Conservation (phyloP, 306 rosid species). For the Vigna nakashimae region DNA sequence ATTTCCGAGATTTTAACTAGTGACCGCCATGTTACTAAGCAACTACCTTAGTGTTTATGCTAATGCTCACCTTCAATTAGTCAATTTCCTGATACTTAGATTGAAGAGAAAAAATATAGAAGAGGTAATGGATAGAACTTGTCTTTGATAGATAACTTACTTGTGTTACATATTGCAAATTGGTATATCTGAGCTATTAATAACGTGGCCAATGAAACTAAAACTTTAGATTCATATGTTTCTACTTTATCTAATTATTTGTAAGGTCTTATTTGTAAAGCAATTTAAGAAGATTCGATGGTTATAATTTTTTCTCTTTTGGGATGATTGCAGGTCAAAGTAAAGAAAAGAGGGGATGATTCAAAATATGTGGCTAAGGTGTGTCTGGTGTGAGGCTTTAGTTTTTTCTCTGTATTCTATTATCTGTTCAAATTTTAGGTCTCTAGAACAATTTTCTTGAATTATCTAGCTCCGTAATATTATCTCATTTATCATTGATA, state of each 20-base stretch:
- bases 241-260: conserved; percentile 28
- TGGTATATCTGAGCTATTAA: conserved; percentile 24
- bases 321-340: conserved; percentile 78
- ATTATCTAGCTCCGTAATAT: conserved; percentile 22
- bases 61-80: not conserved
- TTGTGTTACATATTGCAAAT: not conserved
- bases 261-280: conserved; percentile 5
- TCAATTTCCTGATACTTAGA: conserved; percentile 14
- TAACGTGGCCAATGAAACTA: conserved; percentile 17
- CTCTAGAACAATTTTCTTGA: conserved; percentile 36
- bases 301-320: conserved; percentile 11
- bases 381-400: conserved; percentile 39
- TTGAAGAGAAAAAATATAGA: conserved; percentile 33
- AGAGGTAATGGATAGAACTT: conserved; percentile 6
- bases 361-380: conserved; percentile 98
- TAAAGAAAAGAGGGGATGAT: conserved; percentile 97
- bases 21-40: not conserved
- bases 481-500: conserved; percentile 16
- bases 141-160: conserved; percentile 6
- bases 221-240: conserved; percentile 30
- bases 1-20: not conserved
- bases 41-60: not conserved
- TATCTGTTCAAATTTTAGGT: conserved; percentile 25
- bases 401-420: conserved; percentile 9
- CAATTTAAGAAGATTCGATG: conserved; percentile 28